Percentiles rank a stretch among this genome's conserved stretches.
phyloP scores from a whole-genome alignment of 768 basidiomycete species.

The Nidularia pulvinata region DNA sequence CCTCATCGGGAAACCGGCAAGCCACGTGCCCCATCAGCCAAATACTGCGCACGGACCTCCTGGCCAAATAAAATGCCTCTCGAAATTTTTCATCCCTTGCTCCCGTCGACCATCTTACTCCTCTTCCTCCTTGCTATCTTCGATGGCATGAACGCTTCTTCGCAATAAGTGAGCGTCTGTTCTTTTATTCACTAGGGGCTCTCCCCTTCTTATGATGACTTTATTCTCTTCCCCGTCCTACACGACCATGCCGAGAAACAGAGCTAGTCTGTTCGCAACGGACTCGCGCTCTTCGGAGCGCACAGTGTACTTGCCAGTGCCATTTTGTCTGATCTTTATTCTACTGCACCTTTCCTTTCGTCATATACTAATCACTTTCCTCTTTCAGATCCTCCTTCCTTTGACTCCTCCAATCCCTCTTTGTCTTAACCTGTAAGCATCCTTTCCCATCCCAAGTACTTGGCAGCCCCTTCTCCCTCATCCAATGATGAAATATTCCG shows the following conservation, averaged over 20 bases:
- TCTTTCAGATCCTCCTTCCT: not conserved
- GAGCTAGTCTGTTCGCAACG: slow-evolving; percentile 80
- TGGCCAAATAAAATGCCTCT: not conserved
- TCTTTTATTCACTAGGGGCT: slow-evolving; percentile 4
- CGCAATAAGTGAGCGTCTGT: slow-evolving; percentile 3
- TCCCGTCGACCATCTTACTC: too few species aligned
- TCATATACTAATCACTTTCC: slow-evolving; percentile 2
- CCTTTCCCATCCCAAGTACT: slow-evolving; percentile 2
- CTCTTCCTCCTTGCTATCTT: not conserved
- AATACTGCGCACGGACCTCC: not conserved
- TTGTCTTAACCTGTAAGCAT: too few species aligned
- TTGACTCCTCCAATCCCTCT: not conserved
- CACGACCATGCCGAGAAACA: slow-evolving; percentile 86
- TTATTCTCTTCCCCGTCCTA: slow-evolving; percentile 93
- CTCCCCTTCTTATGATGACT: slow-evolving; percentile 50
- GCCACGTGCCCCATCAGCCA: not conserved
- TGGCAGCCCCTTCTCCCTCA: slow-evolving; percentile 4
- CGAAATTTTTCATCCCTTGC: not conserved
- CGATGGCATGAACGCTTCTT: not conserved
- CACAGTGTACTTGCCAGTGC: slow-evolving; percentile 89
- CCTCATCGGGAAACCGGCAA: not conserved
- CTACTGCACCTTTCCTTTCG: slow-evolving; percentile 3
- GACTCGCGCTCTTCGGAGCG: slow-evolving; percentile 58
- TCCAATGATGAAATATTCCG: slow-evolving; percentile 52
- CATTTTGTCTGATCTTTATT: slow-evolving; percentile 68